phyloP scores from a whole-genome alignment of 495 filamentous ascomycete genomes.

The Penicillium maclennaniae region DNA sequence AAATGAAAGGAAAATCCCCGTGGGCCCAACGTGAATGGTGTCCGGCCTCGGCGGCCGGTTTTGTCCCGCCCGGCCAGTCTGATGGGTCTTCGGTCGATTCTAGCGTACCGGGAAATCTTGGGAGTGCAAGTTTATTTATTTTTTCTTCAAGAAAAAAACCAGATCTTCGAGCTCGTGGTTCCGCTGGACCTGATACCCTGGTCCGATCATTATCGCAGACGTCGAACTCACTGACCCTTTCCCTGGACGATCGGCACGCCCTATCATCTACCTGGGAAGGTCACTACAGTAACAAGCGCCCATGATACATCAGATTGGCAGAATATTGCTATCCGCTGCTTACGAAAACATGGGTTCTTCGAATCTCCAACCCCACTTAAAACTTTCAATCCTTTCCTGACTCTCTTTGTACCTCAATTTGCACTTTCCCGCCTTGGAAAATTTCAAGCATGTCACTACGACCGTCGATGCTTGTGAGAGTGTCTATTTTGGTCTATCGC shows the following conservation, averaged over 20 bases:
- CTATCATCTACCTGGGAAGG: slow-evolving; percentile 13
- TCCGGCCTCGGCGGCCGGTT: slow-evolving; percentile 16
- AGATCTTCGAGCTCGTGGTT: not conserved
- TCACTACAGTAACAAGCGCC: slow-evolving; percentile 4
- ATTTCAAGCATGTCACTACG: not conserved
- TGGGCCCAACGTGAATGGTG: slow-evolving; percentile 13
- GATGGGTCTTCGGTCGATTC: slow-evolving; percentile 1
- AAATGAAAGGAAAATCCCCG: slow-evolving; percentile 14
- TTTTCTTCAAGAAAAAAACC: not conserved
- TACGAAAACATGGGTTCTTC: not conserved
- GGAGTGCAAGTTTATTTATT: not conserved
- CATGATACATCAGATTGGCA: slow-evolving; percentile 5
- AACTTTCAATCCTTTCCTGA: not conserved
- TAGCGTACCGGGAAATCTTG: slow-evolving; percentile 1
- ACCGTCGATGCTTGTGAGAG: not conserved
- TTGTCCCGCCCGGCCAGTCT: slow-evolving; percentile 5
- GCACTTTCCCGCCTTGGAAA: not conserved
- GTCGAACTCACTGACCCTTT: slow-evolving; percentile 7
- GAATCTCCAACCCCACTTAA: not conserved
- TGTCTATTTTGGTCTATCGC: not conserved
- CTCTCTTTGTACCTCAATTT: not conserved
- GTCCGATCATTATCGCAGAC: slow-evolving; percentile 7
- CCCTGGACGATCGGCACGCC: slow-evolving; percentile 13
- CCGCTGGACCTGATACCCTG: not conserved
- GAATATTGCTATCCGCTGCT: not conserved